Conservation (phyloP, 768 basidiomycete species). For the Phylloporus rhodoxanthus region DNA sequence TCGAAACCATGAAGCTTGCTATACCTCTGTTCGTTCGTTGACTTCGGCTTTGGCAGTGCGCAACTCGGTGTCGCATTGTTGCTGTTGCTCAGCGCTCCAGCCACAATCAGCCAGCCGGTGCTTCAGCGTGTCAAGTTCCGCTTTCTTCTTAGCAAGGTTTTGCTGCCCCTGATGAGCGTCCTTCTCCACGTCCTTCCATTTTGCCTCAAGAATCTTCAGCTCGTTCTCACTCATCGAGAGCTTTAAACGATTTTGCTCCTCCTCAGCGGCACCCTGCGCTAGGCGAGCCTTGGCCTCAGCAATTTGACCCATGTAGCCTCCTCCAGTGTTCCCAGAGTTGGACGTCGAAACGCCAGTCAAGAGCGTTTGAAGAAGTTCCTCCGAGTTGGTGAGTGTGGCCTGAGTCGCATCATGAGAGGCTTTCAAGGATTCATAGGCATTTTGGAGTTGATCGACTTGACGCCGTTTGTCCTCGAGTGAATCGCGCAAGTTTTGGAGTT, state of each 20-base stretch:
- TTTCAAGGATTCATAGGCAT: constrained; percentile 58
- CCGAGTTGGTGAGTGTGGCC: constrained; percentile 60
- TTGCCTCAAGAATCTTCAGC: constrained; percentile 64
- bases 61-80: constrained; percentile 45
- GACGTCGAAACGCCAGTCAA: constrained; percentile 84
- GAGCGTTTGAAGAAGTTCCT: constrained; percentile 92
- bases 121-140: constrained; percentile 52
- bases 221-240: constrained; percentile 76
- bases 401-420: constrained; percentile 59
- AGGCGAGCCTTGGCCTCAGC: constrained; percentile 74
- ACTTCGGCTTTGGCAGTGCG: constrained; percentile 50
- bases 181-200: constrained; percentile 78
- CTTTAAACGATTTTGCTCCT: constrained; percentile 73
- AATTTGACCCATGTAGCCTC: constrained; percentile 96
- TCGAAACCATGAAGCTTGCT: constrained; percentile 8
- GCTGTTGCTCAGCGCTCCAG: constrained; percentile 76
- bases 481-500: constrained; percentile 55
- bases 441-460: constrained; percentile 51
- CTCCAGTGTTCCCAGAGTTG: constrained; percentile 59
- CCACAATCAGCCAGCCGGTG: constrained; percentile 52
- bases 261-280: constrained; percentile 75
- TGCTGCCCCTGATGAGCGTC: constrained; percentile 75
- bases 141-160: constrained; percentile 55
- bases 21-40: constrained; percentile 57
- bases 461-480: constrained; percentile 53